Percentiles rank a stretch among this genome's conserved stretches.
phyloP scores from a whole-genome alignment of 257 asterid genomes.

The Fraxinus americana region DNA sequence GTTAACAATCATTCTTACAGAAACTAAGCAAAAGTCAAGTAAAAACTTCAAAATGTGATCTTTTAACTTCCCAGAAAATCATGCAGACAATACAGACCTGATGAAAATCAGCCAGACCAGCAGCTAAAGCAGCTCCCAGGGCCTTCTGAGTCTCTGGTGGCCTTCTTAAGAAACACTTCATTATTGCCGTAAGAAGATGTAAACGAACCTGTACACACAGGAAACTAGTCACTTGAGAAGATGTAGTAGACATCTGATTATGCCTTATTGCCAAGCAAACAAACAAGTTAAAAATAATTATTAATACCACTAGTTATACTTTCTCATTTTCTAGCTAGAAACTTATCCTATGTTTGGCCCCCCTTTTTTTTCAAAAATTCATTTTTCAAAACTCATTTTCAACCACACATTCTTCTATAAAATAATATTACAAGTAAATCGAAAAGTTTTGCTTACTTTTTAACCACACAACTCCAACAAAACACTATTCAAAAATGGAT shows the following conservation, averaged over 20 bases:
- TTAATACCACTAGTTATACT: constrained; percentile 3
- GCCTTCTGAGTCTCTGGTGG: constrained; percentile 94
- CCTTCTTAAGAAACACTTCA: constrained; percentile 91
- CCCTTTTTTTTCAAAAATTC: too few species aligned
- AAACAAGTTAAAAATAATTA: constrained; percentile 1
- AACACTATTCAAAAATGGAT: too few species aligned
- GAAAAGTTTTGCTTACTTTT: too few species aligned
- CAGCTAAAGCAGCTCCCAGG: constrained; percentile 94
- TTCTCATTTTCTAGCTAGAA: neutral
- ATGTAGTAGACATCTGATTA: constrained; percentile 11
- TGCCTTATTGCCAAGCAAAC: constrained; percentile 7
- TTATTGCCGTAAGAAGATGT: constrained; percentile 90
- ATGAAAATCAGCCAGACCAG: constrained; percentile 97
- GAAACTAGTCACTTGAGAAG: constrained; percentile 27
- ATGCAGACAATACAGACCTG: constrained; percentile 55
- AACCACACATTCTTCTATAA: too few species aligned
- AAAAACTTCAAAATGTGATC: constrained; percentile 16
- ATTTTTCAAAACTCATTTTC: too few species aligned
- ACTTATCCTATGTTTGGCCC: neutral
- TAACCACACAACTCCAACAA: too few species aligned
- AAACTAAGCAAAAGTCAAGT: constrained; percentile 9
- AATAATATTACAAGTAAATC: too few species aligned
- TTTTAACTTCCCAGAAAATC: constrained; percentile 8
- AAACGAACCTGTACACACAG: constrained; percentile 77
- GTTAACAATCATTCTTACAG: constrained; percentile 29